Evolutionary conservation across 805 yeast species (phyloP).

Genomic region (Wickerhamomyces rabaulensis): DNA sequence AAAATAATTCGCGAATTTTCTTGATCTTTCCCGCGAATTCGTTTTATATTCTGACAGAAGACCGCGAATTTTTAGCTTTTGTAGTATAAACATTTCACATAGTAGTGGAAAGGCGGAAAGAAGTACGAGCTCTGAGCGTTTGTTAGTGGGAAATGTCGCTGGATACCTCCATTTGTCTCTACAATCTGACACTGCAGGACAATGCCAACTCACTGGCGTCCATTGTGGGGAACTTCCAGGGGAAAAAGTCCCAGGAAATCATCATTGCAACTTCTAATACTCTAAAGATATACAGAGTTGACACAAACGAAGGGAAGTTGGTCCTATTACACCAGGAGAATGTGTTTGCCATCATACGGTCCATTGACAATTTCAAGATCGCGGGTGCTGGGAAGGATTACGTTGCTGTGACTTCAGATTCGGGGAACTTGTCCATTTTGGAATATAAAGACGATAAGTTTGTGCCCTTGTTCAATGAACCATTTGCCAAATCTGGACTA

Average conservation of each 20-base stretch:
- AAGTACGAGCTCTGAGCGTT: background rate
- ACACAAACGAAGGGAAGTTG: conserved; percentile 53
- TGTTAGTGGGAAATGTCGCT: conserved; percentile 1
- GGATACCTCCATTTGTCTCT: conserved; percentile 38
- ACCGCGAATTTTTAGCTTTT: background rate
- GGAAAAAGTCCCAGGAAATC: conserved; percentile 53
- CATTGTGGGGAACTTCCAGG: conserved; percentile 66
- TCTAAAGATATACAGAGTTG: conserved; percentile 38
- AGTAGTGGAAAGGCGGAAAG: background rate
- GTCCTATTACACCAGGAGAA: conserved; percentile 37
- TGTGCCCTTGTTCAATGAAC: conserved; percentile 50
- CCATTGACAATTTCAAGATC: conserved; percentile 44
- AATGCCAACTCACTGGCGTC: conserved; percentile 51
- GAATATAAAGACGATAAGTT: conserved; percentile 38
- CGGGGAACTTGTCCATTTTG: conserved; percentile 62
- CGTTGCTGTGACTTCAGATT: conserved; percentile 69
- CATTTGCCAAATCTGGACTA: conserved; percentile 69
- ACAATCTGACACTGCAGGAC: conserved; percentile 63
- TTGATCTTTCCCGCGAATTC: too few species aligned
- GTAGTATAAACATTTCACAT: background rate
- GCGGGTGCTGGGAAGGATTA: conserved; percentile 52
- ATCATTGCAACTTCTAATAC: conserved; percentile 54
- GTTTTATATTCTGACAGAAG: background rate
- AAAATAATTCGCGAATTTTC: background rate
- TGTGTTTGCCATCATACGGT: conserved; percentile 54